phyloP scores from a whole-genome alignment of 352 stramenopile species.

The Aphanomyces euteiches region DNA sequence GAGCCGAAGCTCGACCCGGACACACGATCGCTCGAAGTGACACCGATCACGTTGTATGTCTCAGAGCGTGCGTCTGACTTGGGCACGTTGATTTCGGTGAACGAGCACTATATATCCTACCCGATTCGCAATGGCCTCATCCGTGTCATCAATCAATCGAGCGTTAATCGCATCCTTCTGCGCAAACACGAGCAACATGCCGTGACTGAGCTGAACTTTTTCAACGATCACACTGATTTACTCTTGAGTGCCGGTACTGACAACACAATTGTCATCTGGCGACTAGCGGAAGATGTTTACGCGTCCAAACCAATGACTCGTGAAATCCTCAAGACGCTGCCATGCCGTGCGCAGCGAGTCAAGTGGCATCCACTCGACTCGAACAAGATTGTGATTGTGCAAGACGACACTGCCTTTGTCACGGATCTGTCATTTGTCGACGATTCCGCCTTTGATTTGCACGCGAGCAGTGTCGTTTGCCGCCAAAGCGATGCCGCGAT shows the following conservation, averaged over 20 bases:
- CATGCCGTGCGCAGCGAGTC: slow-evolving; percentile 55
- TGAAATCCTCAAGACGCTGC: slow-evolving; percentile 62
- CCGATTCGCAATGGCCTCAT: slow-evolving; percentile 80
- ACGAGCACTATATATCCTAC: slow-evolving; percentile 84
- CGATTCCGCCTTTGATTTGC: slow-evolving; percentile 51
- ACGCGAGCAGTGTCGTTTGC: slow-evolving; percentile 66
- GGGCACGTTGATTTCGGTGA: slow-evolving; percentile 74
- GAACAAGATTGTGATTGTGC: slow-evolving; percentile 69
- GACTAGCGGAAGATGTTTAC: slow-evolving; percentile 50
- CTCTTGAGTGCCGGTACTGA: slow-evolving; percentile 62
- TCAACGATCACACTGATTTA: slow-evolving; percentile 64
- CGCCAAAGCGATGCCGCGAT: slow-evolving; percentile 62
- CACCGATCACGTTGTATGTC: slow-evolving; percentile 76
- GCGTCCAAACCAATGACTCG: slow-evolving; percentile 47
- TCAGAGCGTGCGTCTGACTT: slow-evolving; percentile 69
- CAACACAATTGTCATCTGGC: slow-evolving; percentile 70
- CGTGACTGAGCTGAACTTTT: slow-evolving; percentile 74
- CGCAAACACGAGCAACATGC: slow-evolving; percentile 70
- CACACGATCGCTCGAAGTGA: slow-evolving; percentile 72
- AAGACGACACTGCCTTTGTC: slow-evolving; percentile 61
- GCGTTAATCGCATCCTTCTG: slow-evolving; percentile 64
- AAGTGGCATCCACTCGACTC: slow-evolving; percentile 77
- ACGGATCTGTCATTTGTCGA: slow-evolving; percentile 43
- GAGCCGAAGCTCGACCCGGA: slow-evolving; percentile 22
- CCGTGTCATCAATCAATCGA: slow-evolving; percentile 78